These are phyloP conservation scores for Penstemon barbatus DNA, from an alignment of 257 asterid species.

Conservation along the genomic window DNA sequence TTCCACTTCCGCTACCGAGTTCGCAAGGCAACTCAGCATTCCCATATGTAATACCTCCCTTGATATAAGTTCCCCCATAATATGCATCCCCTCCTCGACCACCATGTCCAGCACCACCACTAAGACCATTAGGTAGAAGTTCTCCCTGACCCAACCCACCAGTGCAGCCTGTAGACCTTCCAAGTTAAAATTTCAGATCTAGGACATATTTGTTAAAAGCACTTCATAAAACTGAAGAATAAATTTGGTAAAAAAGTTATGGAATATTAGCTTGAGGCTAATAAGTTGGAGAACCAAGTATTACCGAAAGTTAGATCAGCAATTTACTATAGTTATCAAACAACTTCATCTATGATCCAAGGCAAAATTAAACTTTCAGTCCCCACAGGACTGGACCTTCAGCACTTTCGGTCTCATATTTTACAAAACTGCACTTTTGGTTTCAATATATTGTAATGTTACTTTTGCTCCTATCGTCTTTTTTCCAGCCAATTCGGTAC, in stretches of 20 bases:
- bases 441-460: too few relatives aligned
- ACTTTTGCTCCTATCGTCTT: too few relatives aligned
- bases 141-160: slow-evolving; percentile 83
- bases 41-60: slow-evolving; percentile 76
- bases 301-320: neutral
- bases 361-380: too few relatives aligned
- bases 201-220: slow-evolving; percentile 17
- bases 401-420: too few relatives aligned
- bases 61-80: slow-evolving; percentile 57
- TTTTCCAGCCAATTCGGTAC: too few relatives aligned
- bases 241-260: neutral
- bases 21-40: slow-evolving; percentile 81
- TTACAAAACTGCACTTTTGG: too few relatives aligned
- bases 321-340: neutral
- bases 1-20: slow-evolving; percentile 97
- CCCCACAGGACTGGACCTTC: too few relatives aligned
- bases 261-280: neutral
- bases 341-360: slow-evolving; percentile 5
- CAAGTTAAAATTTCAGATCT: slow-evolving; percentile 33
- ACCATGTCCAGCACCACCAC: slow-evolving; percentile 96
- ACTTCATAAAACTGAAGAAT: slow-evolving; percentile 17
- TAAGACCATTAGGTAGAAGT: slow-evolving; percentile 63
- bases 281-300: slow-evolving; percentile 8
- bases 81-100: slow-evolving; percentile 92
- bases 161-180: slow-evolving; percentile 62